Conservation (phyloP, 768 basidiomycete genomes). For the Termitomyces sp. region DNA sequence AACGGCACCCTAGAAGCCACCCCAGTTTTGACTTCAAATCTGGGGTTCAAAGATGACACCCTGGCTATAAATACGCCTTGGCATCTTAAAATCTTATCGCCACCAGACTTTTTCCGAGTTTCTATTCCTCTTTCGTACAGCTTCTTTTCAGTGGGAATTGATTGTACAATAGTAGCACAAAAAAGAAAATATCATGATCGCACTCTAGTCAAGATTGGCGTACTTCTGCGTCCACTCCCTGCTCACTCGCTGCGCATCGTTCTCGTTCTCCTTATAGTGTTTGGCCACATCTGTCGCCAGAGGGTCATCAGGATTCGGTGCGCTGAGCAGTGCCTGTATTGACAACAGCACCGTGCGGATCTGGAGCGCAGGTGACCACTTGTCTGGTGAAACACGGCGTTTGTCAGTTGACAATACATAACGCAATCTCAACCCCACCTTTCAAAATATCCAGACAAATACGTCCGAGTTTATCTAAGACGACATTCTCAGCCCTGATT, state of each 20-base stretch:
- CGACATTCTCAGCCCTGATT: neutral
- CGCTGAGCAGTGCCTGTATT: slow-evolving; percentile 91
- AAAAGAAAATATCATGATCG: neutral
- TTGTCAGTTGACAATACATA: neutral
- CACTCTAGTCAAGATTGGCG: slow-evolving; percentile 33
- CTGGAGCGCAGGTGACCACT: slow-evolving; percentile 98
- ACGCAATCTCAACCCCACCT: slow-evolving; percentile 36
- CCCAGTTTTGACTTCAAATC: slow-evolving; percentile 16
- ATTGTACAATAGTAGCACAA: neutral
- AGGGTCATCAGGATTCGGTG: slow-evolving; percentile 96
- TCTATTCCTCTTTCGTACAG: neutral
- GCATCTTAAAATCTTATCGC: slow-evolving; percentile 11
- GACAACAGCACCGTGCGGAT: slow-evolving; percentile 97
- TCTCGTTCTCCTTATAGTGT: slow-evolving; percentile 97
- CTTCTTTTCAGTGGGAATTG: neutral
- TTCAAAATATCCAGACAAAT: slow-evolving; percentile 99
- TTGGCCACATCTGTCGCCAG: slow-evolving; percentile 94
- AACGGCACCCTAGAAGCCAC: slow-evolving; percentile 10
- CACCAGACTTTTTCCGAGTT: neutral
- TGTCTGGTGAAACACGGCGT: slow-evolving; percentile 48
- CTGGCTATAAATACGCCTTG: slow-evolving; percentile 13
- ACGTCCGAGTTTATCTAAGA: slow-evolving; percentile 90
- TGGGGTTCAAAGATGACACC: slow-evolving; percentile 19
- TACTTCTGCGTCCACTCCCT: slow-evolving; percentile 94
- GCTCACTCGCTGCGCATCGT: slow-evolving; percentile 87